Percentiles rank a stretch among this genome's conserved stretches.
Evolutionary conservation across 805 yeast species (phyloP).

Genomic region (Starmerella apicola): DNA sequence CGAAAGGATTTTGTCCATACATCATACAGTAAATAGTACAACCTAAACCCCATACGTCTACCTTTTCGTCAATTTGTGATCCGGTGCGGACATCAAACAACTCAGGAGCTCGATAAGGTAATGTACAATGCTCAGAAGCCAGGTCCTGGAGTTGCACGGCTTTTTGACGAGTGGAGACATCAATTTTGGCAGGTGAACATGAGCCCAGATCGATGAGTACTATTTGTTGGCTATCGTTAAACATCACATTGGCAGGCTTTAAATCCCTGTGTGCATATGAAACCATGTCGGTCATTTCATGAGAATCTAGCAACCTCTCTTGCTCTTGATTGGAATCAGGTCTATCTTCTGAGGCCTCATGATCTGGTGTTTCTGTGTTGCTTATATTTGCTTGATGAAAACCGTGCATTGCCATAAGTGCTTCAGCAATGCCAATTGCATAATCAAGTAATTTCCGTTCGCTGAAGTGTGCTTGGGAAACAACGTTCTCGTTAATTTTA

Average conservation of each 20-base stretch:
- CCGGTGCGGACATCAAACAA: slow-evolving; percentile 63
- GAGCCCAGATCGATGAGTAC: slow-evolving; percentile 80
- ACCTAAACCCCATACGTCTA: slow-evolving; percentile 89
- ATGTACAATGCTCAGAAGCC: slow-evolving; percentile 73
- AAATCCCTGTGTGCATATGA: slow-evolving; percentile 80
- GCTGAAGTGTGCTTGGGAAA: slow-evolving; percentile 40
- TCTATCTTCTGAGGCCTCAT: neutral
- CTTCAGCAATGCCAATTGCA: slow-evolving; percentile 50
- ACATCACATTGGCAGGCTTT: slow-evolving; percentile 82
- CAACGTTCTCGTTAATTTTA: slow-evolving; percentile 49
- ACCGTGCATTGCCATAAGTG: slow-evolving; percentile 63
- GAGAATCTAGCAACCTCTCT: slow-evolving; percentile 22
- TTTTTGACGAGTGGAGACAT: slow-evolving; percentile 47
- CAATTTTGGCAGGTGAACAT: slow-evolving; percentile 48
- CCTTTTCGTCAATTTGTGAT: slow-evolving; percentile 51
- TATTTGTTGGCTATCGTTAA: slow-evolving; percentile 59
- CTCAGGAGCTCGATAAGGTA: slow-evolving; percentile 87
- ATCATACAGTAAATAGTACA: slow-evolving; percentile 67
- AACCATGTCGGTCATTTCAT: slow-evolving; percentile 25
- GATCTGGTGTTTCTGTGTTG: neutral
- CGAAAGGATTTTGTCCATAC: slow-evolving; percentile 78
- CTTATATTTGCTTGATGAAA: slow-evolving; percentile 29
- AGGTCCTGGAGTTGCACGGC: slow-evolving; percentile 68
- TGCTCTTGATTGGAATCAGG: neutral
- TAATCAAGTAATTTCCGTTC: slow-evolving; percentile 52